Base-by-base conservation (phyloP, 2,329 filamentous ascomycete species). In the Exophiala viscosa region DNA sequence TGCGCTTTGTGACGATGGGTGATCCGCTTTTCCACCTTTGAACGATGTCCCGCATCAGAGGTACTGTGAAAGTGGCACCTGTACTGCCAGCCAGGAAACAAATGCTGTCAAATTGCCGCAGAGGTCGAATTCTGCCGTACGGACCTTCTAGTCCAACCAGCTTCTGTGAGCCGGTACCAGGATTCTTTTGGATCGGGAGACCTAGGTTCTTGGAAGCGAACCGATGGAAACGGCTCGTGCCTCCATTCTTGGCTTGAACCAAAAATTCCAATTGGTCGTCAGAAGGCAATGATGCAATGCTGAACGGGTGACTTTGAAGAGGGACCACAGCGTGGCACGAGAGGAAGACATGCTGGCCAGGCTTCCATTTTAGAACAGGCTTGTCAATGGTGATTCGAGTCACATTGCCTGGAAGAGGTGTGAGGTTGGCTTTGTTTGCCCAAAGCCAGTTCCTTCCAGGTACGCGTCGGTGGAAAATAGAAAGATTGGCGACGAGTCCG, bases 241-340 rank as follows among this genome's bases (percentile, higher is more conserved):
- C 56, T 11, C 58, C 58, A 73, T 59, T 81, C 23, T 20, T 73
- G 1, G 78, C 72, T 51, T 79, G 78, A 8, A 83, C 70, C 3
- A 81, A 64, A 55, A 84, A 82, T 46, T 82, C 78, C 64, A 84
- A 72, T 50, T 73, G 76, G 1, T 73, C 71, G 60, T 83, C 80
- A 35, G 72, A 70, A 0, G 79, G 77, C 10, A 83, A 71, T 1
- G 78, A 81, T 2, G 78, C 70, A 52, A 86, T 81, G 1, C 82
- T 85, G 62, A 86, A 86, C 0, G 83, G 84, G 58, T 87, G 83
- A 18, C 77, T 79, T 61, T 85, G 80, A 1, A 86, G 66, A 1
- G 80, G 81, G 14, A 75, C 73, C 34, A 84, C 64, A 0, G 72
- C 73, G 60, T 79, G 83, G 60, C 73, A 83, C 4, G 79, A 78